Evolutionary conservation across 768 basidiomycete genomes (phyloP), one percentile per base, ranked within the genome.

Genomic region (Boletus edulis): DNA sequence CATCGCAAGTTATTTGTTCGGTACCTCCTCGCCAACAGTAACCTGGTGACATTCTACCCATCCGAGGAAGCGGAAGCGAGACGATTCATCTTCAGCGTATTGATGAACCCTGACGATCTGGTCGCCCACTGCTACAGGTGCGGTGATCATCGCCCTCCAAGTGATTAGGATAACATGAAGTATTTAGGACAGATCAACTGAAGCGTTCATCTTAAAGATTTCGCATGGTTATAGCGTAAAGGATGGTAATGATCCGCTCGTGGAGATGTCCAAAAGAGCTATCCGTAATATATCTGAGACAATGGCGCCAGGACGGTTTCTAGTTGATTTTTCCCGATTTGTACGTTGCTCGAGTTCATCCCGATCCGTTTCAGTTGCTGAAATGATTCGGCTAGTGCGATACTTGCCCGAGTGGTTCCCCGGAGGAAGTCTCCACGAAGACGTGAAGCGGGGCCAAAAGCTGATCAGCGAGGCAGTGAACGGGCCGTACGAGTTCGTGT

Each of bases 191-290:
- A 78, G 78, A 39, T 55, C 70, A 52, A 65, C 70, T 0, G 74
- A 72, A 1, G 31, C 32, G 46, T 46, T 66, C 10, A 72, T 75
- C 49, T 55, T 69, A 54, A 63, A 58, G 10, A 58, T 70, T n/a
- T 69, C 71, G 3, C 69, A 76, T 46, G 76, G 75, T 5, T 62
- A 74, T n/a, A 58, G 70, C 7, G 67, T 73, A 10, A 41, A 61
- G 39, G 57, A 63, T 6, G 58, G 63, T 5, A 44, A 69, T 35
- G 75, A 76, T 57, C 72, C 70, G 0, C 69, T 70, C 50, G 59
- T 73, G 24, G 44, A 64, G 40, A 44, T 64, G 20, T 65, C 67
- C 10, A 63, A 73, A 38, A 50, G 55, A 12, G 65, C 64, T 2
- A 53, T 66, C 22, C 41, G 51, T 0, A 51, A 52, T n/a, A 46